Conservation (phyloP, 2,329 filamentous ascomycete species). For the Paracoccidioides lutzii region DNA sequence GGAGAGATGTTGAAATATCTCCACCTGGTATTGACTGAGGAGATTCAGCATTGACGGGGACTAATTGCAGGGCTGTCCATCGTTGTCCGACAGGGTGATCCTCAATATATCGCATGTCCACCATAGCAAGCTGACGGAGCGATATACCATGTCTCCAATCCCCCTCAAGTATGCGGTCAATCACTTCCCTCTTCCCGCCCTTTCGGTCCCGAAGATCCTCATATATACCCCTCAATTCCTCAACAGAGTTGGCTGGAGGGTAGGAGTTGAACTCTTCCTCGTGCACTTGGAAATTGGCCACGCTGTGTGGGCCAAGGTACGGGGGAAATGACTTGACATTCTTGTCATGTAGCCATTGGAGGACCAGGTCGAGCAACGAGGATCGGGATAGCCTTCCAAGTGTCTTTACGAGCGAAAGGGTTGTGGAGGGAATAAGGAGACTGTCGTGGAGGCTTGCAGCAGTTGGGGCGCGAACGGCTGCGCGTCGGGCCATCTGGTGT, state of each 20-base stretch:
- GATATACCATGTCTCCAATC: slow-evolving; percentile 45
- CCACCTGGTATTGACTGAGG: slow-evolving; percentile 15
- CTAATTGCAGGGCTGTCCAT: slow-evolving; percentile 42
- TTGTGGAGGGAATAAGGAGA: slow-evolving; percentile 53
- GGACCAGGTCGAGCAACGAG: slow-evolving; percentile 56
- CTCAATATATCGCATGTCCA: slow-evolving; percentile 41
- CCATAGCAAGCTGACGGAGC: slow-evolving; percentile 42
- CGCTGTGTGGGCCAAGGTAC: slow-evolving; percentile 31
- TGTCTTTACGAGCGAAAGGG: slow-evolving; percentile 51
- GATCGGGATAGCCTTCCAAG: slow-evolving; percentile 58
- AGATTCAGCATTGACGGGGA: slow-evolving; percentile 12
- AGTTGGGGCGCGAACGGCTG: slow-evolving; percentile 45
- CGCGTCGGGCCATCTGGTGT: slow-evolving; percentile 8
- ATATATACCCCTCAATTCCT: slow-evolving; percentile 56
- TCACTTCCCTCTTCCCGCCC: slow-evolving; percentile 41
- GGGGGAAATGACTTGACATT: slow-evolving; percentile 50
- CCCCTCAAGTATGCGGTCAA: slow-evolving; percentile 44
- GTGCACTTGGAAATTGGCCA: slow-evolving; percentile 26
- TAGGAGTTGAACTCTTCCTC: slow-evolving; percentile 56
- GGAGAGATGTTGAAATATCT: slow-evolving; percentile 35
- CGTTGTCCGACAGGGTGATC: slow-evolving; percentile 38
- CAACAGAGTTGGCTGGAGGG: slow-evolving; percentile 51
- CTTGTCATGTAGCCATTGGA: slow-evolving; percentile 63
- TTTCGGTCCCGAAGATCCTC: slow-evolving; percentile 43
- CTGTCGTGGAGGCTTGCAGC: slow-evolving; percentile 58